Evolutionary conservation across 331 rosid species (phyloP), one percentile per base, ranked within the genome.

Genomic region (Erythrophleum ivorense): DNA sequence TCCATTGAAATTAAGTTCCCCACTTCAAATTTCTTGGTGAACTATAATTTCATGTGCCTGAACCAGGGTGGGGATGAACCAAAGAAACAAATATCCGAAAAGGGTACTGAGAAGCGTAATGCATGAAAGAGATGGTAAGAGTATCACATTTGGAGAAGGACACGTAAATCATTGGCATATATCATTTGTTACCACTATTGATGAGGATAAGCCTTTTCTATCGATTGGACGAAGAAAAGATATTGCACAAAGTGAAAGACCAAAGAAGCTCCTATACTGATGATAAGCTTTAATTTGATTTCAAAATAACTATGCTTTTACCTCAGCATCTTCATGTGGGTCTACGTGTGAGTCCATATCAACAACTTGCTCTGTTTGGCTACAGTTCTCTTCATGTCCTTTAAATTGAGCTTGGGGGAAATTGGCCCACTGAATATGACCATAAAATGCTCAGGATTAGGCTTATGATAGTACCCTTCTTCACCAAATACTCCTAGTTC

Each of bases 381-480:
- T 83, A 59, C 83, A 82, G 43, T 78, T 86, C 73, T 85, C 97
- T 86, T 81, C 88, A 78, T 86, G 90, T 79, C 77, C 90, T 85
- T 82, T 83, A 84, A 16, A 84, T 62, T 92, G 91, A 81, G 76
- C 76, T 79, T 87, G 95, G 50, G 97, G 98, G 76, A 89, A 90
- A 84, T 91, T 93, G 68, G 97, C 98, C 98, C 98, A 95, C 98
- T 95, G 84, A 71, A 78, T 79, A 70, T 67, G 71, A 40, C 45
- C 38, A 69, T 43, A 57, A 65, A 49, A 52, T 21, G 16, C 60
- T 60, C 73, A 82, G 71, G 36, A 79, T 76, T 60, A 41, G 50
- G 12, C 66, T 70, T 78, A 38, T n/a, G 43, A 38, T 14, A 62
- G 16, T 48, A 19, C 54, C 52, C 12, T 40, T 45, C 19, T 57